These are phyloP conservation scores for Otatea glauca DNA, from an alignment of 176 grass and related monocot genomes.

Conservation along the genomic window DNA sequence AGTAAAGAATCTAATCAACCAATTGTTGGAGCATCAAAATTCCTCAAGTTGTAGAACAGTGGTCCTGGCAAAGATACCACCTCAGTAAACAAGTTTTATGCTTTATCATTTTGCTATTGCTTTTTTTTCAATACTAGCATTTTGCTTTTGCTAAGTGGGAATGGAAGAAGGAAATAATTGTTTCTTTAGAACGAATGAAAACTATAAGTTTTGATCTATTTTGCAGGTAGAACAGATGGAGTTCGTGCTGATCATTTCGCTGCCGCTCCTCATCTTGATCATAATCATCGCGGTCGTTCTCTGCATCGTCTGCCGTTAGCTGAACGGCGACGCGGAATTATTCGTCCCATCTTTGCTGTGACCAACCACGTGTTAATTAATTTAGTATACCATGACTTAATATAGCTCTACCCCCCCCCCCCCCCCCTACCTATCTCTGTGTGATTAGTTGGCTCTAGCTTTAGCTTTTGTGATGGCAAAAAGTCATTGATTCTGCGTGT, in stretches of 20 bases:
- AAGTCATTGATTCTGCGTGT: not conserved
- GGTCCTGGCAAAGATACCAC: not conserved
- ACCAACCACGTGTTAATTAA: constrained; percentile 24
- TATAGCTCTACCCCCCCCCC: not conserved
- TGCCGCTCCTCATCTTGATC: constrained; percentile 70
- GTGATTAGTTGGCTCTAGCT: constrained; percentile 35
- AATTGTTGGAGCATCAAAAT: not conserved
- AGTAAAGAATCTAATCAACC: not conserved
- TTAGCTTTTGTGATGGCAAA: not conserved
- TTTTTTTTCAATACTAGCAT: not conserved
- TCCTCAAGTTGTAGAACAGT: not conserved
- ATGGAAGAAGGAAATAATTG: not conserved
- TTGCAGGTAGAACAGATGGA: constrained; percentile 58
- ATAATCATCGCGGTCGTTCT: constrained; percentile 53
- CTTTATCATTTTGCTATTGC: not conserved
- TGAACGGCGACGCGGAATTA: not conserved
- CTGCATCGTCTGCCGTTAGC: constrained; percentile 68
- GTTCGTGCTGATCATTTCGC: constrained; percentile 73
- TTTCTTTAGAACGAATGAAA: not conserved
- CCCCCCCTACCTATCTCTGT: not conserved
- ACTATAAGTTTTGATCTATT: not conserved
- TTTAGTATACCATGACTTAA: constrained; percentile 17
- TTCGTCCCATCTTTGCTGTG: not conserved
- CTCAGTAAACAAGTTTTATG: not conserved
- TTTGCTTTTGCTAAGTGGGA: no score